Conservation (phyloP, 768 basidiomycete genomes). For the Termitomyces sp. region DNA sequence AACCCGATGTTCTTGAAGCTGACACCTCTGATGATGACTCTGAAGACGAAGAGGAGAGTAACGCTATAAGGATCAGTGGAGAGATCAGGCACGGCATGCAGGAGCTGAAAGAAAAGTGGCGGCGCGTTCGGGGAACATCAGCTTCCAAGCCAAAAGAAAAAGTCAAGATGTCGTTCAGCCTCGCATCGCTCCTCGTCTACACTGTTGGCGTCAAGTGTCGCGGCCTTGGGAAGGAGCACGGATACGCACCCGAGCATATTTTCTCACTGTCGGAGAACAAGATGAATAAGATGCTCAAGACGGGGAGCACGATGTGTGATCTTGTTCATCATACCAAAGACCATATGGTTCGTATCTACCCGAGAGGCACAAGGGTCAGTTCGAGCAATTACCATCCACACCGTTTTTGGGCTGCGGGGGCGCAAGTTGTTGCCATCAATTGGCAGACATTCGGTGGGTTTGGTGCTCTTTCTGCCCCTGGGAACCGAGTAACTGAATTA, state of each 20-base stretch:
- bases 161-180: constrained; percentile 67
- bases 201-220: constrained; percentile 95
- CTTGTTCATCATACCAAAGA: constrained; percentile 83
- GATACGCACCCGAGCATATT: constrained; percentile 84
- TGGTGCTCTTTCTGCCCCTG: neutral
- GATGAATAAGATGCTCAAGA: constrained; percentile 72
- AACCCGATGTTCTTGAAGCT: constrained; percentile 21
- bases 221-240: constrained; percentile 82
- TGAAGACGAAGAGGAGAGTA: constrained; percentile 19
- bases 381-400: constrained; percentile 90
- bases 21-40: constrained; percentile 21
- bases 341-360: constrained; percentile 85
- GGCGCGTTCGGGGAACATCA: constrained; percentile 19
- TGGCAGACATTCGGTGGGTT: constrained; percentile 90
- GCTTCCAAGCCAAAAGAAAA: constrained; percentile 35
- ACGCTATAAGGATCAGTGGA: constrained; percentile 2
- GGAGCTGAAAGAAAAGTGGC: constrained; percentile 25
- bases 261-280: constrained; percentile 90
- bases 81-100: constrained; percentile 19
- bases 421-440: constrained; percentile 65
- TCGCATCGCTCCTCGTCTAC: constrained; percentile 82
- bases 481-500: neutral
- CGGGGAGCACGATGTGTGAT: constrained; percentile 49
- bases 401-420: constrained; percentile 63
- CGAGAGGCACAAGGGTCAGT: constrained; percentile 74